Conservation (phyloP, 1,284 basidiomycete species). For the Leccinum subrobustum region DNA sequence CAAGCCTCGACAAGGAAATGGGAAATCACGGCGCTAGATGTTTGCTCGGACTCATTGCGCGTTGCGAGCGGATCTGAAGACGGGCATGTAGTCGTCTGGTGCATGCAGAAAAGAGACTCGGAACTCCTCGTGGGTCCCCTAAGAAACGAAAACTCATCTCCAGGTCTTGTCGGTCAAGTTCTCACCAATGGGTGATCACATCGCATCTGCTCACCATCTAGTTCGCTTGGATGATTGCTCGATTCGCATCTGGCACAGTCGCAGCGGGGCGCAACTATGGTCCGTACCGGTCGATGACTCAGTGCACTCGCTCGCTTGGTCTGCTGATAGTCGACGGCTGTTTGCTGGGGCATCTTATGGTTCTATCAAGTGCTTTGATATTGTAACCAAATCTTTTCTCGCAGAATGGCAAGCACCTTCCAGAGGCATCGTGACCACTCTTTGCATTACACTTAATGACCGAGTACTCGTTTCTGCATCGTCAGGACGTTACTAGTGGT, state of each 20-base stretch:
- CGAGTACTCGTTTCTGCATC: slow-evolving; percentile 12
- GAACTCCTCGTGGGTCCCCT: neutral
- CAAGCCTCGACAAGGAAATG: neutral
- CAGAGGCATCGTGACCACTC: slow-evolving; percentile 4
- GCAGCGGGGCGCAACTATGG: slow-evolving; percentile 3
- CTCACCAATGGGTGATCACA: slow-evolving; percentile 12
- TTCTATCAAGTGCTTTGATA: slow-evolving; percentile 4
- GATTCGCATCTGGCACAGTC: slow-evolving; percentile 14
- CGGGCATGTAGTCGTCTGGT: slow-evolving; percentile 22
- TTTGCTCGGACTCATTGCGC: slow-evolving; percentile 7
- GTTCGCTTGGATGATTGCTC: neutral
- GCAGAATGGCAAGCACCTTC: neutral
- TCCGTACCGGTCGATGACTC: neutral
- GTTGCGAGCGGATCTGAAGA: slow-evolving; percentile 5
- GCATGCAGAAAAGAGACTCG: neutral
- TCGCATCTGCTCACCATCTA: slow-evolving; percentile 2
- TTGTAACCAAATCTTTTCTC: neutral
- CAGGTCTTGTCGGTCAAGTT: slow-evolving; percentile 16
- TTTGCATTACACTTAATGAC: slow-evolving; percentile 4
- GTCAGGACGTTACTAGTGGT: neutral
- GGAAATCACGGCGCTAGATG: slow-evolving; percentile 3
- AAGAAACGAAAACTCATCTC: neutral
- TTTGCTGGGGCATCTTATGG: slow-evolving; percentile 2
- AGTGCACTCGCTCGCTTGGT: slow-evolving; percentile 12
- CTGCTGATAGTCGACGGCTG: slow-evolving; percentile 5